Conservation (phyloP, 2,329 filamentous ascomycete genomes). For the Pyrenochaeta sp. region DNA sequence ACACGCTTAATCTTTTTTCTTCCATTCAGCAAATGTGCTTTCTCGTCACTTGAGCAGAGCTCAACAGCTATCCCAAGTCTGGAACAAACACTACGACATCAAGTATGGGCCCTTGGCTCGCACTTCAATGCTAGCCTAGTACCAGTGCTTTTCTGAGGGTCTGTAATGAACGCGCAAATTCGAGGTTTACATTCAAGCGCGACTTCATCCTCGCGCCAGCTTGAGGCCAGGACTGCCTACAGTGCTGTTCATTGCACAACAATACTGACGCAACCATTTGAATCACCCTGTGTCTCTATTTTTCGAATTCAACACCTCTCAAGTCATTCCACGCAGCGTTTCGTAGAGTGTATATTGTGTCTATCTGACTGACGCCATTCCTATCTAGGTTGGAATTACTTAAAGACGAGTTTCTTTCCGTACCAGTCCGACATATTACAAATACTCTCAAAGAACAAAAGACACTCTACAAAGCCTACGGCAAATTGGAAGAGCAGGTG, state of each 20-base stretch:
- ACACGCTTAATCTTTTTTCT: background rate
- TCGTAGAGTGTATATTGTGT: background rate
- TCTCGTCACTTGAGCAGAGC: background rate
- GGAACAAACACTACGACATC: background rate
- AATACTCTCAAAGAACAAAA: slow-evolving; percentile 37
- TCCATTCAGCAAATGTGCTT: background rate
- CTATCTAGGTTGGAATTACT: slow-evolving; percentile 41
- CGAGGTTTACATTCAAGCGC: slow-evolving; percentile 9
- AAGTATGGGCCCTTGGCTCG: background rate
- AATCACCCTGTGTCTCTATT: background rate
- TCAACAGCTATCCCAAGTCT: background rate
- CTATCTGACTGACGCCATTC: slow-evolving; percentile 14
- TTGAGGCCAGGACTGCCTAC: background rate
- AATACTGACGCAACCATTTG: background rate
- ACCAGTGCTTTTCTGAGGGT: background rate
- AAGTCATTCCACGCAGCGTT: background rate
- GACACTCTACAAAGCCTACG: slow-evolving; percentile 51
- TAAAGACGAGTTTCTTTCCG: slow-evolving; percentile 53
- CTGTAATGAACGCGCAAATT: background rate
- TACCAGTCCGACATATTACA: slow-evolving; percentile 49
- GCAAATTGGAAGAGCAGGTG: slow-evolving; percentile 42
- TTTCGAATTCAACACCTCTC: background rate
- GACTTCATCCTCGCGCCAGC: slow-evolving; percentile 1
- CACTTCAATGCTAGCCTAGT: background rate
- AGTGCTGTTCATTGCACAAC: background rate